These are phyloP conservation scores for Trichosporon ovoides DNA, from an alignment of 1,284 basidiomycete genomes.

Conservation along the genomic window DNA sequence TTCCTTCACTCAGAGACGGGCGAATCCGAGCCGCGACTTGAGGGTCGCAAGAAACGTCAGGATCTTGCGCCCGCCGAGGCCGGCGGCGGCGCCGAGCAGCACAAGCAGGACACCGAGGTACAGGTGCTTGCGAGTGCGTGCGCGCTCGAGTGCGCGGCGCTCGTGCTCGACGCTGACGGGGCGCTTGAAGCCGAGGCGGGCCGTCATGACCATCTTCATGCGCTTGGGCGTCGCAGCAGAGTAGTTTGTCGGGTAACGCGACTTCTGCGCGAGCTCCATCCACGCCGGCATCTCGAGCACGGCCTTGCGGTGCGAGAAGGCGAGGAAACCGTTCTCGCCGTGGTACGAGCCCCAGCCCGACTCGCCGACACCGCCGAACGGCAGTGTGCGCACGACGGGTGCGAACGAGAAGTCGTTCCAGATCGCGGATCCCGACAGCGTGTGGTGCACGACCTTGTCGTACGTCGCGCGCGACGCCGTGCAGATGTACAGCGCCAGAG, in stretches of 20 bases:
- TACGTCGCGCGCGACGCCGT: conserved; percentile 34
- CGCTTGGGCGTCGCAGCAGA: conserved; percentile 19
- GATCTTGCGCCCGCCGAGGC: conserved; percentile 10
- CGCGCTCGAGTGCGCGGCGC: conserved; percentile 10
- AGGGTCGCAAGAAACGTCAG: not conserved
- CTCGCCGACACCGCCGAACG: conserved; percentile 48
- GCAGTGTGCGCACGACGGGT: conserved; percentile 35
- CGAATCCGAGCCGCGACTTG: conserved; percentile 10
- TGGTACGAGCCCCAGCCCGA: conserved; percentile 48
- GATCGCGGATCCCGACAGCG: conserved; percentile 40
- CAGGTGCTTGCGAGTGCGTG: conserved; percentile 10
- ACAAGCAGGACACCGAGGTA: conserved; percentile 16
- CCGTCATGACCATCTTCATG: conserved; percentile 28
- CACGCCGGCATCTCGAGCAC: conserved; percentile 36
- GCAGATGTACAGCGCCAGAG: conserved; percentile 46
- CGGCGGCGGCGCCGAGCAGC: conserved; percentile 16
- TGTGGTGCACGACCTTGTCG: conserved; percentile 39
- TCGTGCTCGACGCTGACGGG: conserved; percentile 42
- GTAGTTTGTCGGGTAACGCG: conserved; percentile 39
- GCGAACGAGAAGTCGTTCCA: conserved; percentile 47
- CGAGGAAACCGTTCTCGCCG: conserved; percentile 43
- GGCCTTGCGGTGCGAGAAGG: conserved; percentile 45
- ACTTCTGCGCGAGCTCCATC: conserved; percentile 22
- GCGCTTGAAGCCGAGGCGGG: conserved; percentile 27
- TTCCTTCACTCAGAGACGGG: not conserved